Conservation (phyloP, 2,329 filamentous ascomycete species). For the Sporothrix pallida region DNA sequence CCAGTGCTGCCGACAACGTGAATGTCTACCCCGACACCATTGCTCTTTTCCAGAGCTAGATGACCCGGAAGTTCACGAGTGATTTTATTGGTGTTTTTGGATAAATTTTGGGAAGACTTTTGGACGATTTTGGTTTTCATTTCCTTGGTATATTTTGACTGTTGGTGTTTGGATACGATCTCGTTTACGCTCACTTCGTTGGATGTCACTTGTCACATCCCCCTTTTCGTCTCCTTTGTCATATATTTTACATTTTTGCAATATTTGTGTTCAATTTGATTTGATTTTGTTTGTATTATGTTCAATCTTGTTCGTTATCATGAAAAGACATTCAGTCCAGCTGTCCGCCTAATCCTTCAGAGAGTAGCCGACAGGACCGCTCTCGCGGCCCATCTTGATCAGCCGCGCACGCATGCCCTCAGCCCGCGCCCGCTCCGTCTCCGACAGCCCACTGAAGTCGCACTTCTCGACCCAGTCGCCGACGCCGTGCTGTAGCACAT, state of each 20-base stretch:
- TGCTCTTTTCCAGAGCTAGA: constrained; percentile 41
- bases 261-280: background rate
- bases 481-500: constrained; percentile 77
- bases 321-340: background rate
- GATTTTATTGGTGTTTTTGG: background rate
- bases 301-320: constrained; percentile 14
- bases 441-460: constrained; percentile 57
- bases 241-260: background rate
- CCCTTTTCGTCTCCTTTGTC: background rate
- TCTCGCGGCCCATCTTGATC: constrained; percentile 65
- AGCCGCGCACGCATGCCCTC: constrained; percentile 68
- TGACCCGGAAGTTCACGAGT: background rate
- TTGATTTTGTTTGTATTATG: background rate
- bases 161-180: background rate
- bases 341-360: constrained; percentile 54
- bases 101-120: background rate
- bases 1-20: constrained; percentile 47
- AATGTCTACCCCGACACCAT: constrained; percentile 50
- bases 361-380: constrained; percentile 68
- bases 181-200: background rate
- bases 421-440: constrained; percentile 54
- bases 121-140: background rate
- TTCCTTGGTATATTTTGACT: background rate
- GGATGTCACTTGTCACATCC: background rate
- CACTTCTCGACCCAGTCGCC: constrained; percentile 67